phyloP scores from a whole-genome alignment of 805 yeast genomes.

The Zygotorulaspora danielsina region DNA sequence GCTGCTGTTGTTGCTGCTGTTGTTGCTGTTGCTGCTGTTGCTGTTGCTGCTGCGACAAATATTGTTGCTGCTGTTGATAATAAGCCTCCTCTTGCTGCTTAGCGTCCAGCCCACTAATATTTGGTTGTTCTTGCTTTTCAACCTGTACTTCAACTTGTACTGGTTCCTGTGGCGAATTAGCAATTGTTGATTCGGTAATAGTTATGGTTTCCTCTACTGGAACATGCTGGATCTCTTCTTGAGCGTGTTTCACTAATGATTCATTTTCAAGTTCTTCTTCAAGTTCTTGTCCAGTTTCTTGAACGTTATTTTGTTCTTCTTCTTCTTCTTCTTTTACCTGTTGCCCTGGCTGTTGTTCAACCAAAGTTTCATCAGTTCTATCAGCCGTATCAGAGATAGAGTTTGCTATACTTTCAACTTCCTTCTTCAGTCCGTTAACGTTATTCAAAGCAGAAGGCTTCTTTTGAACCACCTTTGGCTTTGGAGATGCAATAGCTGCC shows the following conservation, averaged over 20 bases:
- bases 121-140: conserved; percentile 11
- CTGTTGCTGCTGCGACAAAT: conserved; percentile 25
- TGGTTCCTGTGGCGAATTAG: conserved; percentile 14
- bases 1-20: conserved; percentile 37
- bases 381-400: conserved; percentile 18
- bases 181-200: conserved; percentile 11
- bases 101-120: conserved; percentile 9
- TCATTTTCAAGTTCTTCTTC: conserved; percentile 7
- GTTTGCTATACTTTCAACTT: conserved; percentile 27
- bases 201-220: conserved; percentile 13
- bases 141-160: conserved; percentile 18
- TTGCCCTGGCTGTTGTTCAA: conserved; percentile 8
- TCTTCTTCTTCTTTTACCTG: conserved; percentile 1
- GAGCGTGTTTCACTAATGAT: conserved; percentile 6
- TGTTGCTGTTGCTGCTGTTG: conserved; percentile 22
- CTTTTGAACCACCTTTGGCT: conserved; percentile 36
- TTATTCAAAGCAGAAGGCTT: conserved; percentile 32
- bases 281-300: conserved; percentile 1
- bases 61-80: conserved; percentile 20
- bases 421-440: conserved; percentile 36
- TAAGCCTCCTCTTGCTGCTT: conserved; percentile 18
- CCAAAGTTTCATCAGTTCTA: conserved; percentile 4
- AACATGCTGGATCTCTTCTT: conserved; percentile 12
- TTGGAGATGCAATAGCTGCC: conserved; percentile 68
- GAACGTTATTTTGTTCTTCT: conserved; percentile 1